A percentile compares a stretch with the other conserved stretches of the same genome.
Conservation (phyloP, 1,284 basidiomycete genomes). For the Ceratobasidium sp. region DNA sequence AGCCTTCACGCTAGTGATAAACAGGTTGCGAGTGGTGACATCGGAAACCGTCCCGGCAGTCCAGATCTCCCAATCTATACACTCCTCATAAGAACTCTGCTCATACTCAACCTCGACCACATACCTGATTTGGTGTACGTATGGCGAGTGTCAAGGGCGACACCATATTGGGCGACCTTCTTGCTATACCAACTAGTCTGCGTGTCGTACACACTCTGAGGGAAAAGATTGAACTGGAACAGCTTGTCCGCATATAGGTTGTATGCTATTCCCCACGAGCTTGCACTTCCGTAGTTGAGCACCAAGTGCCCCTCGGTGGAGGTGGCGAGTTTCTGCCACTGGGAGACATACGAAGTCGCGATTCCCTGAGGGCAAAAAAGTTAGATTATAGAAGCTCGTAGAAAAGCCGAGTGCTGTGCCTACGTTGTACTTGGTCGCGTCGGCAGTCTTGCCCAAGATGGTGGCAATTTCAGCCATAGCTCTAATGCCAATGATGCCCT, state of each 20-base stretch:
- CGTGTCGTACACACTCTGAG: constrained; percentile 67
- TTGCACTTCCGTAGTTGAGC: constrained; percentile 58
- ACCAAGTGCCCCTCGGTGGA: constrained; percentile 44
- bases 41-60: constrained; percentile 24
- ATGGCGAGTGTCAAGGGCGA: constrained; percentile 68
- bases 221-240: constrained; percentile 69
- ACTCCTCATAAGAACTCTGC: not conserved
- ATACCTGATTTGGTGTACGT: constrained; percentile 67
- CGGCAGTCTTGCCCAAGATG: constrained; percentile 62
- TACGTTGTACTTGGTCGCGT: constrained; percentile 69
- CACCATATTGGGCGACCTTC: constrained; percentile 59
- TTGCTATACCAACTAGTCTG: constrained; percentile 60
- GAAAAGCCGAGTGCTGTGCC: constrained; percentile 60
- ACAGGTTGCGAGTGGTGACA: not conserved
- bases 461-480: constrained; percentile 70
- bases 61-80: constrained; percentile 35
- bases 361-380: no score
- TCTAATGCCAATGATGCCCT: constrained; percentile 53
- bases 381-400: not conserved
- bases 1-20: constrained; percentile 20
- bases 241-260: constrained; percentile 74
- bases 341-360: constrained; percentile 37
- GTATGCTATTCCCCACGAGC: constrained; percentile 71
- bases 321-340: constrained; percentile 47
- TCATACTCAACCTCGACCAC: constrained; percentile 18